These are phyloP conservation scores for Wickerhamiella hasegawae DNA, from an alignment of 805 yeast species.

Conservation along the genomic window DNA sequence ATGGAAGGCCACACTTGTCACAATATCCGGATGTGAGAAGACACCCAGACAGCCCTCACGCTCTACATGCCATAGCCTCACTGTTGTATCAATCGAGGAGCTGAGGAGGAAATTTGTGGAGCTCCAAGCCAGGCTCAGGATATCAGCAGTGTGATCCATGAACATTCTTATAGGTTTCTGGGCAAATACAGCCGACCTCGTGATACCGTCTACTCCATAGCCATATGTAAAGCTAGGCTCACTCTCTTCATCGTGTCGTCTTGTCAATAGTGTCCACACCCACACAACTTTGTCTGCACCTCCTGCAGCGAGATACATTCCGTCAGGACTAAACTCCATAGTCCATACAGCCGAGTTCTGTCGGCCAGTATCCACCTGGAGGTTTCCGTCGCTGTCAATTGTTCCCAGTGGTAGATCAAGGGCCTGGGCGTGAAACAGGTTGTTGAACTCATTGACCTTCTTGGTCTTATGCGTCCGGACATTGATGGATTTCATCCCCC, in stretches of 20 bases:
- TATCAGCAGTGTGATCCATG: conserved; percentile 51
- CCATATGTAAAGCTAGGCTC: neutral
- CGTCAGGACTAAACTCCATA: conserved; percentile 6
- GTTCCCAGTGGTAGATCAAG: neutral
- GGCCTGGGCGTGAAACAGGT: neutral
- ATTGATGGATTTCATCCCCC: neutral
- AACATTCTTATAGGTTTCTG: conserved; percentile 44
- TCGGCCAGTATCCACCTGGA: neutral
- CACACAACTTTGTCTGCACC: conserved; percentile 4
- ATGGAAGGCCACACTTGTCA: conserved; percentile 64
- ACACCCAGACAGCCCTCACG: conserved; percentile 44
- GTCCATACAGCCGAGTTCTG: conserved; percentile 1
- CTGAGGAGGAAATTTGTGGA: conserved; percentile 66
- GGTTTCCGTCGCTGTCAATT: neutral
- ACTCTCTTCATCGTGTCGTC: neutral
- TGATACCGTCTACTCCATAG: neutral
- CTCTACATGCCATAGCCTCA: conserved; percentile 71
- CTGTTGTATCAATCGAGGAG: conserved; percentile 76
- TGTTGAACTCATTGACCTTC: neutral
- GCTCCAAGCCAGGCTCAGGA: conserved; percentile 76
- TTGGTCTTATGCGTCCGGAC: neutral
- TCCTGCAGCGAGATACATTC: conserved; percentile 6
- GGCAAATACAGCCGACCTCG: conserved; percentile 39
- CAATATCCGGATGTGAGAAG: conserved; percentile 65
- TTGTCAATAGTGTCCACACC: conserved; percentile 5